Percentiles rank a stretch among this genome's conserved stretches.
These are phyloP conservation scores for Ichthyophthirius multifiliis DNA, from an alignment of 169 alveolate species.

Conservation along the genomic window DNA sequence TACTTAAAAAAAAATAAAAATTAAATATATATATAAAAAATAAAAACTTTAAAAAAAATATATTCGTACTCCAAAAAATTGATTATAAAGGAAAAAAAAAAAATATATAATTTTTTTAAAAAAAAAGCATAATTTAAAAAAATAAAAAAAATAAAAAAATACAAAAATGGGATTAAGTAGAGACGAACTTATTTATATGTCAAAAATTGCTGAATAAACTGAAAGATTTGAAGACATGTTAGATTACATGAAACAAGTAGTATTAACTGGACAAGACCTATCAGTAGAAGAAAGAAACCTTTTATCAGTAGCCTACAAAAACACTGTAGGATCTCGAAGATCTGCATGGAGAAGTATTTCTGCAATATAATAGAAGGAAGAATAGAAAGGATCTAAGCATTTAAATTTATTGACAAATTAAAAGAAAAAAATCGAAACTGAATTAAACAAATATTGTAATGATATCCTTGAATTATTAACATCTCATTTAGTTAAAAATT, in stretches of 20 bases:
- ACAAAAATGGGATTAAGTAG: conserved; percentile 24
- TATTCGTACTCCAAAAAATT: no score
- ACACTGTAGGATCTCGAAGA: conserved; percentile 98
- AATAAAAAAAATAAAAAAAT: conserved; percentile 1
- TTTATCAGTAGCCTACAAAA: conserved; percentile 97
- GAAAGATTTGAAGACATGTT: conserved; percentile 99
- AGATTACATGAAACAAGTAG: conserved; percentile 74
- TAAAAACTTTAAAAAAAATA: no score
- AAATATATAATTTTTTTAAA: no score
- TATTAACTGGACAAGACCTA: conserved; percentile 79
- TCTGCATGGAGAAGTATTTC: conserved; percentile 97
- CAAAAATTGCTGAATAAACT: conserved; percentile 99
- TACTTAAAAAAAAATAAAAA: no score
- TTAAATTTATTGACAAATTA: conserved; percentile 77
- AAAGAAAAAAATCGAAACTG: conserved; percentile 93
- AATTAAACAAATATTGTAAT: conserved; percentile 92
- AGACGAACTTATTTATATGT: conserved; percentile 78
- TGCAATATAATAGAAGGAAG: conserved; percentile 96
- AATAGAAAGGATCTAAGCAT: conserved; percentile 75
- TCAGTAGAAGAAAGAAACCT: conserved; percentile 94
- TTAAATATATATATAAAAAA: no score
- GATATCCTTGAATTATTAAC: conserved; percentile 90
- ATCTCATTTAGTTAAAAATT: conserved; percentile 89
- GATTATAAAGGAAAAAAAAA: no score
- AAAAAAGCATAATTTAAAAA: no score